A percentile compares a stretch with the other conserved stretches of the same genome.
These are phyloP conservation scores for Bryoerythrophyllum caledonicum DNA, from an alignment of 225 moss, liverwort and hornwort genomes.

Conservation along the genomic window DNA sequence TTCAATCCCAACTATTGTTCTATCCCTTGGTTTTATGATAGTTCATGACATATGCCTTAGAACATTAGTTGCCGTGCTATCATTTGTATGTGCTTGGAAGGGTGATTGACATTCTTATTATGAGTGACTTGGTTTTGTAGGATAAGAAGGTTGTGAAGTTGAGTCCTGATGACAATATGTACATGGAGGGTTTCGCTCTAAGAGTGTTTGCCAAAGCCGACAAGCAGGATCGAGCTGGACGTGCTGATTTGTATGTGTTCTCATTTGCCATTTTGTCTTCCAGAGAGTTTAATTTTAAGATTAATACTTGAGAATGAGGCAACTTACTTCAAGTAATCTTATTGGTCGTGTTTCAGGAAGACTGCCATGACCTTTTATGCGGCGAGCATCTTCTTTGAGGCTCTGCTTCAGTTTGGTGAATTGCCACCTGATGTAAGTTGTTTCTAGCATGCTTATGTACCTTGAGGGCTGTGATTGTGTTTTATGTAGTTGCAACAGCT, in stretches of 20 bases:
- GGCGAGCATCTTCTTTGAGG: conserved; percentile 93
- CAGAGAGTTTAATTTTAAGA: neutral
- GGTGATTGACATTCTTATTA: conserved; percentile 21
- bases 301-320: neutral
- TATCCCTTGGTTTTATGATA: too few species aligned
- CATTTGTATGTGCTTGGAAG: conserved; percentile 16
- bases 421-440: conserved; percentile 86
- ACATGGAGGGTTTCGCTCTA: conserved; percentile 95
- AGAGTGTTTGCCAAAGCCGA: conserved; percentile 94
- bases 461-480: neutral
- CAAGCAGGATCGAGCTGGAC: conserved; percentile 98
- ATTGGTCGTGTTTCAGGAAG: conserved; percentile 22
- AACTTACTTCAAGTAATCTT: neutral
- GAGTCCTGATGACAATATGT: conserved; percentile 88
- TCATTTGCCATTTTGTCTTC: neutral
- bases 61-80: neutral
- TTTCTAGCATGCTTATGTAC: neutral
- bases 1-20: too few species aligned
- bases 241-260: conserved; percentile 82
- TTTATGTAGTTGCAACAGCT: neutral
- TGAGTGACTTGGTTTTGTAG: conserved; percentile 39
- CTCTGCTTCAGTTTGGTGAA: conserved; percentile 93
- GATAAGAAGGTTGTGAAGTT: conserved; percentile 94
- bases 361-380: conserved; percentile 97
- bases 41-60: neutral